Percentiles rank a stretch among this genome's conserved stretches.
Evolutionary conservation across 2,329 filamentous ascomycete genomes (phyloP).

Genomic region (Ophiocordyceps sinensis): DNA sequence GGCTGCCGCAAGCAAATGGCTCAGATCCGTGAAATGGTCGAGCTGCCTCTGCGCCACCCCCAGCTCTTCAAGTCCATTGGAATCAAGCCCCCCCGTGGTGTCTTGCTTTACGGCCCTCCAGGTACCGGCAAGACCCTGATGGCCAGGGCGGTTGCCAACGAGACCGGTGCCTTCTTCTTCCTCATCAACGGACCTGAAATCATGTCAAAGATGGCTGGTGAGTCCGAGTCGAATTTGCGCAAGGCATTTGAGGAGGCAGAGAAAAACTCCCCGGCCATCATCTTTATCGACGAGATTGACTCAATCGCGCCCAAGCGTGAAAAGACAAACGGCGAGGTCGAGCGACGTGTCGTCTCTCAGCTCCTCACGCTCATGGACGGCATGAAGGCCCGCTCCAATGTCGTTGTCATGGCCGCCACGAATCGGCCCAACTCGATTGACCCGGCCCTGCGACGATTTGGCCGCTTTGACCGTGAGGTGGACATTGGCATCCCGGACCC

Average conservation of each 20-base stretch:
- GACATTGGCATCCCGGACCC: slow-evolving; percentile 97
- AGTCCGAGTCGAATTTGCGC: slow-evolving; percentile 93
- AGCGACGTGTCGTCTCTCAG: slow-evolving; percentile 96
- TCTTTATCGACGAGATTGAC: slow-evolving; percentile 99
- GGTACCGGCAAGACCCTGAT: slow-evolving; percentile 99
- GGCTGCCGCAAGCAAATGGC: slow-evolving; percentile 99
- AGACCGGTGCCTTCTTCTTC: slow-evolving; percentile 99
- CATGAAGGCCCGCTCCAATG: slow-evolving; percentile 98
- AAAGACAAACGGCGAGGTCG: slow-evolving; percentile 98
- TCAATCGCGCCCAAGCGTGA: slow-evolving; percentile 99
- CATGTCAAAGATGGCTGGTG: slow-evolving; percentile 99
- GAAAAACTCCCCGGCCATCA: slow-evolving; percentile 98
- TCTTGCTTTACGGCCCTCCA: slow-evolving; percentile 88
- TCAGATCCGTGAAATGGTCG: slow-evolving; percentile 96
- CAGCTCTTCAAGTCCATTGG: slow-evolving; percentile 99
- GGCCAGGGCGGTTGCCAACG: slow-evolving; percentile 96
- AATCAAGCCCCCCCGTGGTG: slow-evolving; percentile 98
- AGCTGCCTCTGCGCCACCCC: slow-evolving; percentile 89
- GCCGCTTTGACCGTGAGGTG: slow-evolving; percentile 96
- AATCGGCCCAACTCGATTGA: slow-evolving; percentile 99
- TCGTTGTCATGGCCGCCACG: slow-evolving; percentile 97
- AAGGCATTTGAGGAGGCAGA: slow-evolving; percentile 99
- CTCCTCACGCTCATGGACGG: slow-evolving; percentile 97
- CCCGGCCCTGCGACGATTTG: slow-evolving; percentile 91
- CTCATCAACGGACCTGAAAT: slow-evolving; percentile 98